Base-by-base conservation (phyloP, 2,329 filamentous ascomycete genomes). In the Aureobasidium leucospermi region DNA sequence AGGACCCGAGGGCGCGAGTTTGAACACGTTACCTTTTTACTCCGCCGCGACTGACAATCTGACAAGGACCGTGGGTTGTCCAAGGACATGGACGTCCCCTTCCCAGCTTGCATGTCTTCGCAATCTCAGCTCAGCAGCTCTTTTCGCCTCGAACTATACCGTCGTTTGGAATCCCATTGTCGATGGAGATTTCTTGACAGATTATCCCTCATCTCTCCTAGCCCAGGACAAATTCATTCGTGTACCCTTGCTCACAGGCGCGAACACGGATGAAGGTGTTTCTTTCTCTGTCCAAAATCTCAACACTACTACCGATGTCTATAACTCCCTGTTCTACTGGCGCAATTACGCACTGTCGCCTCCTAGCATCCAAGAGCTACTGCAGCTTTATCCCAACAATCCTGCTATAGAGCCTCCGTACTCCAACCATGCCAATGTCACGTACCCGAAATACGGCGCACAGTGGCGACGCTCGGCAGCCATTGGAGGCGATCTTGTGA, bases 191-290 rank as follows among this genome's bases (percentile, higher is more conserved):
- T 81, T 80, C 62, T 64, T 80, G 13, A 76, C 75, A 0, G 77
- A 69, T 0, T 80, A 77, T 51, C 77, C 78, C 2, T 79, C 78
- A 61, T 71, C 75, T 31, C 73, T 78, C 4, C 74, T 76, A 32
- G 66, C 68, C 0, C 63, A 71, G n/a, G 73, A 73, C 1, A 75
- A 75, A 15, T 80, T 75, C 64, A 70, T 75, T 42, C 67, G 71
- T 2, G 70, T 80, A 0, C 79, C 79, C 0, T 68, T 79, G 19
- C 66, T 82, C 1, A 75, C 72, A 0, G 79, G 79, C 3, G 73
- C 77, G 52, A 81, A 81, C 62, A 77, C 73, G 4, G 78, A 81
- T 63, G 79, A 81, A 63, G 76, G 75, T 3, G 73, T 72, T 29
- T 69, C 68, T 34, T 78, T 79, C 62, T 74, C 71, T 6, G 71